These are phyloP conservation scores for Emmonsiellopsis sp. DNA, from an alignment of 2,329 filamentous ascomycete genomes.

Conservation along the genomic window DNA sequence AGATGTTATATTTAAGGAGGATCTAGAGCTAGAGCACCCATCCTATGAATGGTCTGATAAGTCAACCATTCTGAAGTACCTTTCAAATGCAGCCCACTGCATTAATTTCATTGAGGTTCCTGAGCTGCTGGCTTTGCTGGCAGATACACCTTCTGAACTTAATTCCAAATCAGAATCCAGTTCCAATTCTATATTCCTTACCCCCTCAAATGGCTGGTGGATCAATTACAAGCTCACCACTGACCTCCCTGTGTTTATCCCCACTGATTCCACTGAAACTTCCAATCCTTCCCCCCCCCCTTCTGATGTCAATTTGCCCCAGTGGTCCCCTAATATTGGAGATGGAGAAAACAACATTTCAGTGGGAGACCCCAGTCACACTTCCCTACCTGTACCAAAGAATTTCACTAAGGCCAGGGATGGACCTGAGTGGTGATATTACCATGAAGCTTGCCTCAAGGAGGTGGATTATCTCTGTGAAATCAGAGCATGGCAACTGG, in stretches of 20 bases:
- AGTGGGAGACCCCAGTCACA: neutral
- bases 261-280: no score
- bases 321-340: no score
- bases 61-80: neutral
- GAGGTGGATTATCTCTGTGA: neutral
- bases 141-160: no score
- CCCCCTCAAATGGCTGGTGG: no score
- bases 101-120: no score
- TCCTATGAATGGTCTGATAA: neutral
- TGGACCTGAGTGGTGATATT: neutral
- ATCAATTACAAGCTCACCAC: no score
- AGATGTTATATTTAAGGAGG: neutral
- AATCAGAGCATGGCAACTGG: neutral
- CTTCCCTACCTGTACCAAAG: neutral
- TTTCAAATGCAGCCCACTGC: neutral
- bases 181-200: no score
- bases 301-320: no score
- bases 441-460: neutral
- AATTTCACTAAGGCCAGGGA: neutral
- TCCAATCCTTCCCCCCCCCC: no score
- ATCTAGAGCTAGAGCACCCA: neutral
- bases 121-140: no score
- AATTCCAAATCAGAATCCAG: no score
- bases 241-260: fast-evolving
- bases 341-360: neutral